A percentile compares a stretch with the other conserved stretches of the same genome.
Conservation (phyloP, 2,329 filamentous ascomycete genomes). For the Lecanicillium sp. region DNA sequence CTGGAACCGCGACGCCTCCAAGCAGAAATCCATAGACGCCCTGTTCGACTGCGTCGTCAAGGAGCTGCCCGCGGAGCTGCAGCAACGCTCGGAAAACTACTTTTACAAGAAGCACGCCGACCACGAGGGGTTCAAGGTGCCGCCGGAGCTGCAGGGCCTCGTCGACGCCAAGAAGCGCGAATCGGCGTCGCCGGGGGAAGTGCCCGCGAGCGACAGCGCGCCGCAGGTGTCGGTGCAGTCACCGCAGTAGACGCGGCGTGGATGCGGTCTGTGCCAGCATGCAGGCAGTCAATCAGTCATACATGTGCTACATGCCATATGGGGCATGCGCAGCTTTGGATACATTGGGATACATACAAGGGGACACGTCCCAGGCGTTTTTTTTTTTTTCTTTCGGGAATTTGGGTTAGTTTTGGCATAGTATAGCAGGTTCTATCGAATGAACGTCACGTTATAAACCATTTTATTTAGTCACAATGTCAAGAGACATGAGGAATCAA, state of each 20-base stretch:
- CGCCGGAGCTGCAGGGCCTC: constrained; percentile 52
- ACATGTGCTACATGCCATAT: no score
- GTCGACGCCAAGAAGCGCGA: constrained; percentile 49
- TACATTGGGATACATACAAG: constrained; percentile 17
- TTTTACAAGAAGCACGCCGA: constrained; percentile 88
- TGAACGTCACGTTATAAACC: no score
- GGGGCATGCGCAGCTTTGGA: no score
- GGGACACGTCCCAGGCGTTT: constrained; percentile 23
- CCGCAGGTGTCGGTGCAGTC: constrained; percentile 10
- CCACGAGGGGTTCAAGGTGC: constrained; percentile 72
- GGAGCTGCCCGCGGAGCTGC: constrained; percentile 65
- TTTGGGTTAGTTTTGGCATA: not conserved
- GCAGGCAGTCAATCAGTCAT: no score
- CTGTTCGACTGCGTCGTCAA: constrained; percentile 68
- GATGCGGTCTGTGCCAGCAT: no score
- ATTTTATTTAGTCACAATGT: no score
- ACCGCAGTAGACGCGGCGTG: constrained; percentile 7
- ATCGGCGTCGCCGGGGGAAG: constrained; percentile 28
- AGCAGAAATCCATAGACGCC: constrained; percentile 70
- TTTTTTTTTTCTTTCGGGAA: not conserved
- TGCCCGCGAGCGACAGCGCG: no score
- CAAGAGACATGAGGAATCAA: no score
- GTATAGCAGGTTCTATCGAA: constrained; percentile 6
- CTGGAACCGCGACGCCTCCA: constrained; percentile 85
- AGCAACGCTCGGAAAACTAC: constrained; percentile 65